Conservation (phyloP, 257 asterid genomes). For the Penstemon barbatus region DNA sequence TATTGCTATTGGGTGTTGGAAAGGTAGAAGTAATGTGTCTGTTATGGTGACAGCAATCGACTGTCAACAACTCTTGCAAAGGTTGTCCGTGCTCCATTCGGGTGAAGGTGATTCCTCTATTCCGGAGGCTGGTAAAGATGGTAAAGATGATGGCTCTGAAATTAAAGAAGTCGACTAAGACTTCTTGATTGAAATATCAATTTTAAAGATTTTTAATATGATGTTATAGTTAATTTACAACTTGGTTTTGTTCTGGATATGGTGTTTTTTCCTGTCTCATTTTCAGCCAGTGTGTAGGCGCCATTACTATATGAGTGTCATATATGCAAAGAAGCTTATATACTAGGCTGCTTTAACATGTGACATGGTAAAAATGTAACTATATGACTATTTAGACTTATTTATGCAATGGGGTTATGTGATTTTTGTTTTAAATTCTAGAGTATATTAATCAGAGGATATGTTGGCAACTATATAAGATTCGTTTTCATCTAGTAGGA, state of each 20-base stretch:
- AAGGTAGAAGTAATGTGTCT: conserved; percentile 68
- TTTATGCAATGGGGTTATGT: neutral
- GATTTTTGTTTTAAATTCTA: too few relatives aligned
- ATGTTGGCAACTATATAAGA: too few relatives aligned
- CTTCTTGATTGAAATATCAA: conserved; percentile 26
- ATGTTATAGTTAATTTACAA: neutral
- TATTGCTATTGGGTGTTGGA: conserved; percentile 91
- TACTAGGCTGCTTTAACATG: neutral
- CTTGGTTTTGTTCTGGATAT: neutral
- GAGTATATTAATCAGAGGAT: too few relatives aligned
- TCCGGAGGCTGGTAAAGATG: conserved; percentile 19
- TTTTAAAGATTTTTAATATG: conserved; percentile 16
- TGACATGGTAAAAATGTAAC: too few relatives aligned
- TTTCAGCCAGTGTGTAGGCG: too few relatives aligned
- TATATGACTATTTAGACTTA: neutral
- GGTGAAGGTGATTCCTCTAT: conserved; percentile 20
- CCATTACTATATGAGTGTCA: too few relatives aligned
- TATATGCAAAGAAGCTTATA: neutral
- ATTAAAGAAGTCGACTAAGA: conserved; percentile 20
- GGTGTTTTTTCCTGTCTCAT: neutral
- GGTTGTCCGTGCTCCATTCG: conserved; percentile 36
- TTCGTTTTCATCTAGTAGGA: too few relatives aligned
- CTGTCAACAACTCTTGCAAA: conserved; percentile 58
- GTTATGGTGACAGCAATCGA: conserved; percentile 84
- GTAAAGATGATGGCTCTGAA: conserved; percentile 26